Evolutionary conservation across 2,329 filamentous ascomycete species (phyloP), one percentile per base, ranked within the genome.

Genomic region (Fusarium anguioides): DNA sequence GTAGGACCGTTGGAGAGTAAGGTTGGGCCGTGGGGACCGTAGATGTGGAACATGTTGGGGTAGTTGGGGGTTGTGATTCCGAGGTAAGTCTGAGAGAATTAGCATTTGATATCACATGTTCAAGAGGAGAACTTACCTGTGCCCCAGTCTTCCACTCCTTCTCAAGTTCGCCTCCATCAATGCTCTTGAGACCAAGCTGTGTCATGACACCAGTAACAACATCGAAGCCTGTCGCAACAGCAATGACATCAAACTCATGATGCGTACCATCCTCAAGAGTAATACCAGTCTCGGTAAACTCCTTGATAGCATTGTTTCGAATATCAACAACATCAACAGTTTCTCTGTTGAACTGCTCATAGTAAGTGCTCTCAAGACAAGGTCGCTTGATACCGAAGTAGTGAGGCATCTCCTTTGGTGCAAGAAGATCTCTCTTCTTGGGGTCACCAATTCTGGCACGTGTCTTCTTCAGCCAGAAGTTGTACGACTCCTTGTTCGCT

Each of bases 21-120:
- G 0, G 85, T 87, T 0, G 86, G 86, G 0, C 79, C 84, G n/a
- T 89, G 86, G 1, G 81, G 78, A 0, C 86, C 86, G 70, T 87
- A 88, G 46, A 84, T 76, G 64, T 81, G 77, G 74, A 84, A 84
- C 80, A 84, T 83, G 69, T 84, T 84, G 29, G 82, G 82, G 46
- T 81, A 84, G 15, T 80, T 81, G 46, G 72, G 70, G 33, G 82
- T 77, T 0, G 79, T 81, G 6, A 74, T 77, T 8, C 83, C 82
- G 4, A 84, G 78, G 53, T 83, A 83, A 0, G 82, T 83, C 41
- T 60, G 15, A 12, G 11, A 4, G 3, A 10, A 42, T 60, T 6
- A 59, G 56, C 1, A 29, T 12, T 12, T 8, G 18, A n/a, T 2
- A 9, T 5, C 17, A 6, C 7, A 2, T 3, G 4, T 2, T 1